A percentile compares a stretch with the other conserved stretches of the same genome.
Evolutionary conservation across 2,329 filamentous ascomycete genomes (phyloP).

Genomic region (Zasmidium cellare): DNA sequence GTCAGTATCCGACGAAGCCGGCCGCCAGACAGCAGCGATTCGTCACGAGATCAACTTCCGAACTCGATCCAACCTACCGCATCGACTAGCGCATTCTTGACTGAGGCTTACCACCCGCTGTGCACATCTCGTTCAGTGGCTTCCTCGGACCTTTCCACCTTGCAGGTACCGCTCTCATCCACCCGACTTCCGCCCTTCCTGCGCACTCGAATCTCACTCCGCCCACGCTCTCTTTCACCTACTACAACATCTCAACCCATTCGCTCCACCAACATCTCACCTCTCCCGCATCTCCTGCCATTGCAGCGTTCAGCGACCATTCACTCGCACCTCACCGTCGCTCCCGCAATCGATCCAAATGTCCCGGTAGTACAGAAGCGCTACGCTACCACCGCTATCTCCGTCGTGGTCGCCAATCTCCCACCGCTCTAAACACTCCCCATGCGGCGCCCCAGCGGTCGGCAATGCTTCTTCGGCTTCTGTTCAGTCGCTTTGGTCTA

Average conservation of each 20-base stretch:
- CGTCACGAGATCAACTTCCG: background rate
- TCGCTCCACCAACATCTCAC: background rate
- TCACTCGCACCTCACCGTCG: slow-evolving; percentile 2
- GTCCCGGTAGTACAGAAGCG: slow-evolving; percentile 11
- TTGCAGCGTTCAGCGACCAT: slow-evolving; percentile 12
- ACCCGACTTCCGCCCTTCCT: background rate
- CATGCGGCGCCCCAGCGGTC: slow-evolving; percentile 13
- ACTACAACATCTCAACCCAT: background rate
- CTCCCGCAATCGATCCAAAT: slow-evolving; percentile 8
- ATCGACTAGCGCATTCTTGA: background rate
- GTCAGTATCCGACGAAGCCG: background rate
- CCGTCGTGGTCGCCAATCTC: slow-evolving; percentile 14
- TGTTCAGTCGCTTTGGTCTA: slow-evolving; percentile 30
- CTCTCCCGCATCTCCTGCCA: background rate
- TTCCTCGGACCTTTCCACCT: background rate
- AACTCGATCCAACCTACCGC: background rate
- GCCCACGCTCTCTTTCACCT: background rate
- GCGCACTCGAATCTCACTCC: too few species aligned
- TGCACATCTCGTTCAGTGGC: background rate
- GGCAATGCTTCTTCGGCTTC: slow-evolving; percentile 25
- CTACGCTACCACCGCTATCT: slow-evolving; percentile 21
- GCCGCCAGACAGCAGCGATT: background rate
- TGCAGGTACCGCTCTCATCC: background rate
- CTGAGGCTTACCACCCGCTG: background rate
- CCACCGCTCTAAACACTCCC: background rate